Evolutionary conservation across 768 basidiomycete species (phyloP), one percentile per base, ranked within the genome.

Genomic region (Panaeolus cyanescens): DNA sequence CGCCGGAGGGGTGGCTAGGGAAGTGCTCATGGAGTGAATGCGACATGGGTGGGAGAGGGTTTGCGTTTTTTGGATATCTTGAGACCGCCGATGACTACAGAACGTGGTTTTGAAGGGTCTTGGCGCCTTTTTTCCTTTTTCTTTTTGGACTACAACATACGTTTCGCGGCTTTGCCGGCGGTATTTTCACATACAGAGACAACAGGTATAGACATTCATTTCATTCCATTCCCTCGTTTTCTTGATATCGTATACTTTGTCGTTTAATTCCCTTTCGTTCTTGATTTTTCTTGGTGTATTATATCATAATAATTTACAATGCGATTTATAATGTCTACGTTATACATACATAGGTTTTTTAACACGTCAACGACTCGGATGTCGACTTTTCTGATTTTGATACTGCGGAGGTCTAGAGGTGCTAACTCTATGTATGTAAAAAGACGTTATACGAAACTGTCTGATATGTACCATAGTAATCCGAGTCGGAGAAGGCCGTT

Each of bases 1-100:
- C 10, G 69, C 73, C 28, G 75, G 71, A 5, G 70, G 68, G 20
- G 67, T 74, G 20, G 75, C 73, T 5, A 59, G 72, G 19, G 75
- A 74, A 55, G 69, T 73, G 15, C 63, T 76, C 56, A 70, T 66
- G 50, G 73, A 74, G 33, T 73, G 56, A 70, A 12, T 31, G 17
- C 20, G 13, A 20, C 12, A 34, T 30, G 8, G 54, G 13, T 54
- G 33, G n/a, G 28, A 20, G 5, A 20, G 20, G n/a, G 56, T 57
- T 22, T n/a, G n/a, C n/a, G n/a, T n/a, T n/a, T n/a, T n/a, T n/a
- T n/a, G n/a, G n/a, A 50, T 42, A 20, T 42, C 39, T 42, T 42
- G 39, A 5, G 4, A 42, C 45, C 45, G 45, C 45, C 45, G 45
- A 50, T 28, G 19, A 28, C 15, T 28, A 50, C 45, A 28, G 45